A percentile compares a stretch with the other conserved stretches of the same genome.
Conservation (phyloP, 2,329 filamentous ascomycete species). For the Penicillium sp. region DNA sequence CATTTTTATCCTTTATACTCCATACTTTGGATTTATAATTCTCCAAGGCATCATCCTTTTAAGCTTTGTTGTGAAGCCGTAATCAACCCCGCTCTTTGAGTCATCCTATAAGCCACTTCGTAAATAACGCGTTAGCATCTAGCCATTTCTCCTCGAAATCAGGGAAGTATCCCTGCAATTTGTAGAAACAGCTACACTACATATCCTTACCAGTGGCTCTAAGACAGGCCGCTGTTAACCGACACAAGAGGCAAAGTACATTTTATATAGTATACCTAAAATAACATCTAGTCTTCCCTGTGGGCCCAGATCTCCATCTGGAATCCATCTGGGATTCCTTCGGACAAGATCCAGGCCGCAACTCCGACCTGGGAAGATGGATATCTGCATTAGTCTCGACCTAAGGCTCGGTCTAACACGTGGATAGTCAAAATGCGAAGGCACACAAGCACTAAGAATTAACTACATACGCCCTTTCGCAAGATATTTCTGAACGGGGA, state of each 20-base stretch:
- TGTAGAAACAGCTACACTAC: background rate
- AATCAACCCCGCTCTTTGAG: background rate
- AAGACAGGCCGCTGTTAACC: background rate
- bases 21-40: background rate
- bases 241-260: background rate
- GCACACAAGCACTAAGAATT: background rate
- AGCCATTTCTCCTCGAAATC: background rate
- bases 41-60: background rate
- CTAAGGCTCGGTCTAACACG: background rate
- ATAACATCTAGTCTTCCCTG: background rate
- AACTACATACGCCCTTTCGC: conserved; percentile 1
- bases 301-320: background rate
- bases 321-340: background rate
- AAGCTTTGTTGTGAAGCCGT: background rate
- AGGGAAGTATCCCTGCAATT: background rate
- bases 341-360: background rate
- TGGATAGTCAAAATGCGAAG: background rate
- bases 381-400: no score
- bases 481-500: background rate
- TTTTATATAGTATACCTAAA: background rate
- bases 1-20: background rate
- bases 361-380: background rate
- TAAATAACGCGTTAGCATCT: background rate
- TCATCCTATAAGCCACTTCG: conserved; percentile 9
- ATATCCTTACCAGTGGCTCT: background rate